Conservation (phyloP, 2,329 filamentous ascomycete genomes). For the Pseudogymnoascus sp. region DNA sequence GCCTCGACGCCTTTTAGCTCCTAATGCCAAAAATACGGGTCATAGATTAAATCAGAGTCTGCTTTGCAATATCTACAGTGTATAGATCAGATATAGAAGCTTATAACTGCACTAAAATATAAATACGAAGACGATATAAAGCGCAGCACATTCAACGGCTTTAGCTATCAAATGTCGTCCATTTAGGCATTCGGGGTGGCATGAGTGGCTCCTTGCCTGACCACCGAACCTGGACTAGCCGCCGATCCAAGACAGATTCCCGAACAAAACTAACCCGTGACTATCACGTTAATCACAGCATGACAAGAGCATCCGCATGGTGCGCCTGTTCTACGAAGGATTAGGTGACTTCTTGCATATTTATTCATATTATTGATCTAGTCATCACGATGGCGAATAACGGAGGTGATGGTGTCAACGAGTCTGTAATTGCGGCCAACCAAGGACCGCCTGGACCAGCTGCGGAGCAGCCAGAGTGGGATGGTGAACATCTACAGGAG, state of each 20-base stretch:
- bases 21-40: background rate
- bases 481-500: constrained; percentile 27
- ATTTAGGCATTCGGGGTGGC: background rate
- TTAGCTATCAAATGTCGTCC: background rate
- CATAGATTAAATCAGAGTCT: background rate
- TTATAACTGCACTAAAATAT: background rate
- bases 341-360: constrained; percentile 14
- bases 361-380: background rate
- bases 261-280: background rate
- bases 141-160: background rate
- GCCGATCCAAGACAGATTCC: background rate
- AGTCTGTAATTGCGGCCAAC: constrained; percentile 13
- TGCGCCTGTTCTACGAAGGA: constrained; percentile 15
- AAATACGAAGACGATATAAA: background rate
- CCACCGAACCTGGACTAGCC: background rate
- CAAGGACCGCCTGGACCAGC: constrained; percentile 20
- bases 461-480: constrained; percentile 20
- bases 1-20: background rate
- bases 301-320: constrained; percentile 8
- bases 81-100: background rate
- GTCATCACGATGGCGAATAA: background rate
- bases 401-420: background rate
- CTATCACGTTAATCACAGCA: constrained; percentile 1
- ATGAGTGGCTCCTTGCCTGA: background rate
- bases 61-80: background rate